These are phyloP conservation scores for Ceratopteris richardii DNA, from an alignment of 75 land plant genomes.

Conservation along the genomic window DNA sequence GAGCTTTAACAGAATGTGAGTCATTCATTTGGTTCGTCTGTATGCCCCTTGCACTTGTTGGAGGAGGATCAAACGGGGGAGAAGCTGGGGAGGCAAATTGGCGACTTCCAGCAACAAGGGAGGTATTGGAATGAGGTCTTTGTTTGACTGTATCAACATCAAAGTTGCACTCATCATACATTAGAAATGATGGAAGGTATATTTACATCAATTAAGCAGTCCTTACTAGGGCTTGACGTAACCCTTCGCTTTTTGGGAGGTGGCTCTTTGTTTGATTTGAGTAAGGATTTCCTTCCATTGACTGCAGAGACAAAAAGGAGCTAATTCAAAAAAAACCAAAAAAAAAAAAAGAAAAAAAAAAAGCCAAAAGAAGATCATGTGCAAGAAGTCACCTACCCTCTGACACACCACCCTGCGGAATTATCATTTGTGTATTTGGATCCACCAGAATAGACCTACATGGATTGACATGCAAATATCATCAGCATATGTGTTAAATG, in stretches of 20 bases:
- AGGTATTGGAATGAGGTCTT: not conserved
- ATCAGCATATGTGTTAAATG: too few relatives aligned
- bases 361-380: too few relatives aligned
- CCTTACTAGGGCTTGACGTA: slow-evolving; percentile 52
- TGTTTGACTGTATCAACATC: not conserved
- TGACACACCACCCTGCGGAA: not conserved
- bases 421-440: slow-evolving; percentile 7
- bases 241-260: slow-evolving; percentile 54
- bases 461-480: too few relatives aligned
- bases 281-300: slow-evolving; percentile 42
- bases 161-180: too few relatives aligned
- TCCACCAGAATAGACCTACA: slow-evolving; percentile 2
- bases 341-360: too few relatives aligned
- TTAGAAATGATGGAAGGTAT: too few relatives aligned
- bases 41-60: not conserved
- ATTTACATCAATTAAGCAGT: too few relatives aligned
- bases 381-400: slow-evolving; percentile 11
- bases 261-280: slow-evolving; percentile 60
- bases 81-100: slow-evolving; percentile 4
- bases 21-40: too few relatives aligned
- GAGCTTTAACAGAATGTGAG: not conserved
- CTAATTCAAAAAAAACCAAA: too few relatives aligned
- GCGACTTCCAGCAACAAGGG: not conserved
- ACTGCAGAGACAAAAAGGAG: slow-evolving; percentile 32
- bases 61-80: not conserved